Evolutionary conservation across 1,139 yeast genomes (phyloP), one percentile per base, ranked within the genome.

Genomic region (Arxiozyma bovina): DNA sequence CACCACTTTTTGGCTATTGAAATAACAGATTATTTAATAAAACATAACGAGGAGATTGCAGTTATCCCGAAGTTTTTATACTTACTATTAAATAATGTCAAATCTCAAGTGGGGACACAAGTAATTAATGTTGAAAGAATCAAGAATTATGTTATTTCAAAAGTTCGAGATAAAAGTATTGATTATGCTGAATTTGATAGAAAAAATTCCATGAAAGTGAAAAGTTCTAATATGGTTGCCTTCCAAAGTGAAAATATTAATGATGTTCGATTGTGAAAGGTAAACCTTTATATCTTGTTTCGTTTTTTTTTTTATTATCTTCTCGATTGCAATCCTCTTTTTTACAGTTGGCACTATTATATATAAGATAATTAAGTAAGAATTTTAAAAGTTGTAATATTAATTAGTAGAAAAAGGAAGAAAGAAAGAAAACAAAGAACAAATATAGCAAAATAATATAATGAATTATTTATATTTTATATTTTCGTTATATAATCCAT

Each of bases 1-100:
- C 82, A 85, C 43, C 89, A 91, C 66, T 88, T 91, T 66, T 74
- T 89, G 61, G 96, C 96, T 0, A 91, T 93, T 66, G 98, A 91
- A 68, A 94, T 91, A 42, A 86, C 93, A 42, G 87, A 89, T 68
- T 83, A 83, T 61, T 75, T 94, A 70, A 90, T 94, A 60, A 89
- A 88, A 58, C 78, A 84, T 57, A 93, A 88, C 67, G 93, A 87
- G 62, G 88, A 87, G 55, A 79, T 93, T 60, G 80, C 91, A 51
- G 77, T 83, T 52, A 85, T 91, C 42, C 98, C 99, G 0, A 69
- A 66, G 7, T 87, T 81, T 63, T 62, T 77, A 54, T 66, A 73
- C 69, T 45, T 68, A 15, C 62, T 78, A 9, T 60, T 73, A 55
- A 63, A 67, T 12, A 69, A 73, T 42, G 58, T 72, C 49, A 66